These are phyloP conservation scores for Rostrohypoxylon terebratum DNA, from an alignment of 495 filamentous ascomycete species.

Conservation along the genomic window DNA sequence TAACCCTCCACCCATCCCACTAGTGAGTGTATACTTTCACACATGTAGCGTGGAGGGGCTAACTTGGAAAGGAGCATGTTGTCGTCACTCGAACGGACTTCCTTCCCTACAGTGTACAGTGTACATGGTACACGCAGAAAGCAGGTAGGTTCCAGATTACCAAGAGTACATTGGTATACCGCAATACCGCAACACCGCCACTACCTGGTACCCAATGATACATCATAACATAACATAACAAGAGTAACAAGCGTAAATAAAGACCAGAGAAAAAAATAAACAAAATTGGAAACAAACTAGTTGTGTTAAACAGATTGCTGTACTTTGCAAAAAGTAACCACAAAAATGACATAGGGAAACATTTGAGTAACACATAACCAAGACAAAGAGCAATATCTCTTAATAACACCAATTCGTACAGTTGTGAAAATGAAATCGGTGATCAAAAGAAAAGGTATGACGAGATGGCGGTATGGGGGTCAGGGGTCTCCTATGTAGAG, in stretches of 20 bases:
- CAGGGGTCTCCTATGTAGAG: neutral
- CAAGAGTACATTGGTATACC: constrained; percentile 13
- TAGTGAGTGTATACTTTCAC: constrained; percentile 1
- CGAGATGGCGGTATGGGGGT: constrained; percentile 3
- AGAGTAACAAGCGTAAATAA: neutral
- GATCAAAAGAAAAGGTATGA: constrained; percentile 15
- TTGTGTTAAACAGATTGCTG: neutral
- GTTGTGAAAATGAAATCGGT: constrained; percentile 8
- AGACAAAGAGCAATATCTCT: neutral
- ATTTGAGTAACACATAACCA: neutral
- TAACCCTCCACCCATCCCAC: neutral
- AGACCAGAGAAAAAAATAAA: neutral
- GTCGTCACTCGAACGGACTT: constrained; percentile 16
- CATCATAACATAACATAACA: neutral
- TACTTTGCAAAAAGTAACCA: neutral
- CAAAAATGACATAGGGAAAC: neutral
- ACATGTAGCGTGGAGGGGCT: constrained; percentile 8
- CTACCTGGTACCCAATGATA: neutral
- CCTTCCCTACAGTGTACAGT: neutral
- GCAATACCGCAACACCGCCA: too few relatives aligned
- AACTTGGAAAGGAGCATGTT: constrained; percentile 19
- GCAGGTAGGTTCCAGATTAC: neutral
- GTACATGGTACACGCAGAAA: neutral
- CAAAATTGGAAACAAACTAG: neutral
- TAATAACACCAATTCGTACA: constrained; percentile 2